Conservation (phyloP, 2,329 filamentous ascomycete species). For the Fusarium ambrosium region DNA sequence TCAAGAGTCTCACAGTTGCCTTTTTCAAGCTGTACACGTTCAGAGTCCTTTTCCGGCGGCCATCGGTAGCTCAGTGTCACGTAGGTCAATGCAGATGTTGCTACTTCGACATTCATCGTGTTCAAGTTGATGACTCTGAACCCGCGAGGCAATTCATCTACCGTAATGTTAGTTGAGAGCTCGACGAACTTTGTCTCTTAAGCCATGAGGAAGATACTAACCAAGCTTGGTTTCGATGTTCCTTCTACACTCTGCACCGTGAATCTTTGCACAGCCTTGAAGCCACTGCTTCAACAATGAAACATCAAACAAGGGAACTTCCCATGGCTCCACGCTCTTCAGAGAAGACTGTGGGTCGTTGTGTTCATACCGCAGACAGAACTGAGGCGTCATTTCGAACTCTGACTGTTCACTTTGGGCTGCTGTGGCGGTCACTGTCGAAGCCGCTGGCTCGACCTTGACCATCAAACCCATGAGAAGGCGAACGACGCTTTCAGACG, state of each 20-base stretch:
- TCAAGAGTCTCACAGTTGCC: not conserved
- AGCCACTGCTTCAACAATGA: not conserved
- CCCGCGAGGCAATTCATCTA: not conserved
- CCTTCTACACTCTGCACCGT: not conserved
- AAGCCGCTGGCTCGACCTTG: not conserved
- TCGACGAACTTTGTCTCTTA: too few relatives aligned
- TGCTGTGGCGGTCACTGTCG: not conserved
- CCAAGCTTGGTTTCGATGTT: not conserved
- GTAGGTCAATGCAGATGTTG: not conserved
- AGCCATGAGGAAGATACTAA: not conserved
- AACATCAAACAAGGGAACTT: not conserved
- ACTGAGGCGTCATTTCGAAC: constrained; percentile 1
- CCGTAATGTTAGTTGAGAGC: not conserved
- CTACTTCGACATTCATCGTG: not conserved
- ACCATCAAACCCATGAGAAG: not conserved
- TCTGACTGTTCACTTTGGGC: not conserved
- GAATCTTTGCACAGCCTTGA: not conserved
- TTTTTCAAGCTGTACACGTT: not conserved
- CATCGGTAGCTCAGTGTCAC: constrained; percentile 1
- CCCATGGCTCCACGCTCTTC: not conserved
- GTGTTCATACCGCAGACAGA: not conserved
- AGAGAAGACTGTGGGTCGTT: not conserved
- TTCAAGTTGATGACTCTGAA: not conserved
- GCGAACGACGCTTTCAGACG: not conserved
- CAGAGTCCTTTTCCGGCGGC: not conserved